A percentile compares a stretch with the other conserved stretches of the same genome.
Conservation (phyloP, 2,329 filamentous ascomycete genomes). For the Botrytis squamosa region DNA sequence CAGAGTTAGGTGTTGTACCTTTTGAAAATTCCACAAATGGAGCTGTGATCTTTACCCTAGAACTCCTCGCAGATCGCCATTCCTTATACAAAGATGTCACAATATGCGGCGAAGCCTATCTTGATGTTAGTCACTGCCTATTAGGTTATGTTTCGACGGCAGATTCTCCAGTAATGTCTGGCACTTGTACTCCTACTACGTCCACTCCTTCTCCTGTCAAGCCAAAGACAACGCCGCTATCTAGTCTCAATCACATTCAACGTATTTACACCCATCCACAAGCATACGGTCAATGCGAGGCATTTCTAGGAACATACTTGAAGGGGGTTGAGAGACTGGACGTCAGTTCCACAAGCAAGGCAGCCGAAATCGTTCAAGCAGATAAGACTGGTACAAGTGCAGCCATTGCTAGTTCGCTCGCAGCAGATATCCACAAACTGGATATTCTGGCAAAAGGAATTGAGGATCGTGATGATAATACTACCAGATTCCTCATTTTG, state of each 20-base stretch:
- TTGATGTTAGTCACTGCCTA: slow-evolving; percentile 86
- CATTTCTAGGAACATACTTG: slow-evolving; percentile 69
- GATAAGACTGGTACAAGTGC: slow-evolving; percentile 61
- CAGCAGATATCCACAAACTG: slow-evolving; percentile 66
- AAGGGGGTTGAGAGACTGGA: slow-evolving; percentile 77
- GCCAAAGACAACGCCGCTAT: slow-evolving; percentile 49
- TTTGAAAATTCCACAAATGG: slow-evolving; percentile 97
- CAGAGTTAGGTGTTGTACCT: slow-evolving; percentile 77
- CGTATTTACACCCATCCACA: slow-evolving; percentile 92
- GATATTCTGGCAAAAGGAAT: slow-evolving; percentile 68
- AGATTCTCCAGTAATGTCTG: slow-evolving; percentile 42
- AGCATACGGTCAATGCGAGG: slow-evolving; percentile 86
- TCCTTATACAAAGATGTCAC: slow-evolving; percentile 63
- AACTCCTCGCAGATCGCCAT: slow-evolving; percentile 77
- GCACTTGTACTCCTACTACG: slow-evolving; percentile 51
- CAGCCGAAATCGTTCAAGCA: slow-evolving; percentile 71
- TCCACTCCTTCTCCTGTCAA: slow-evolving; percentile 46
- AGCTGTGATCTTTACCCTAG: slow-evolving; percentile 84
- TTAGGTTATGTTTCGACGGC: slow-evolving; percentile 51
- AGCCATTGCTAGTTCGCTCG: slow-evolving; percentile 75
- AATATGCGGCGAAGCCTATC: slow-evolving; percentile 81
- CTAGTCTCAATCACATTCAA: slow-evolving; percentile 60
- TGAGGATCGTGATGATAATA: slow-evolving; percentile 73
- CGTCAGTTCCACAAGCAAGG: slow-evolving; percentile 80
- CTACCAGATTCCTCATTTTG: slow-evolving; percentile 75